phyloP scores from a whole-genome alignment of 768 basidiomycete species.

The Cystobasidium ongulense region DNA sequence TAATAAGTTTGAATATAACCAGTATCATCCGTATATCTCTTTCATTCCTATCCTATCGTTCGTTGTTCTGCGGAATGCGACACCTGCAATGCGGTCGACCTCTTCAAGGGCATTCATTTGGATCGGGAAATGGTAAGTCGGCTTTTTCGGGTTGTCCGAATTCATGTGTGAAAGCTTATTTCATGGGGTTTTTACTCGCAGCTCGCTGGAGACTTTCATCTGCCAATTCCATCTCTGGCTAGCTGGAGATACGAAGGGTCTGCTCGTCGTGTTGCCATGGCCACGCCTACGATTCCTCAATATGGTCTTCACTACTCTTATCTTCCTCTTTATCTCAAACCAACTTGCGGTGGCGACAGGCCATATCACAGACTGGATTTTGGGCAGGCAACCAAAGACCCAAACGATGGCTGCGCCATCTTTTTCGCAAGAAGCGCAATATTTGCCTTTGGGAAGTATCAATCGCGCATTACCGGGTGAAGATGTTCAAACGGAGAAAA shows the following conservation, averaged over 20 bases:
- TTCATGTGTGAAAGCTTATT: too few species aligned
- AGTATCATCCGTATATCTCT: conserved; percentile 73
- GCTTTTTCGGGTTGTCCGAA: not conserved
- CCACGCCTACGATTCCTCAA: conserved; percentile 58
- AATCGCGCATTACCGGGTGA: not conserved
- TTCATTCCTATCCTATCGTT: conserved; percentile 72
- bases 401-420: not conserved
- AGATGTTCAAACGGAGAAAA: not conserved
- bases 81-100: conserved; percentile 59
- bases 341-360: conserved; percentile 64
- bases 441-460: not conserved
- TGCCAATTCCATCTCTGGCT: conserved; percentile 57
- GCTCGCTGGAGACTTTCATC: conserved; percentile 80
- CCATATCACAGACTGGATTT: conserved; percentile 55
- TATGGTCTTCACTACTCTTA: conserved; percentile 61
- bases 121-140: conserved; percentile 59
- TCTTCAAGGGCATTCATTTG: conserved; percentile 66
- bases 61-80: conserved; percentile 67
- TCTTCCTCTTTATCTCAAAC: conserved; percentile 74
- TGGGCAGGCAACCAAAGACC: conserved; percentile 44
- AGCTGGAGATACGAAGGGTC: conserved; percentile 66
- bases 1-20: conserved; percentile 77
- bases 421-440: not conserved
- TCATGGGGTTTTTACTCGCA: not conserved
- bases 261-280: conserved; percentile 3